A percentile compares a stretch with the other conserved stretches of the same genome.
phyloP scores from a whole-genome alignment of 441 rosid species.

The Sinapis alba region DNA sequence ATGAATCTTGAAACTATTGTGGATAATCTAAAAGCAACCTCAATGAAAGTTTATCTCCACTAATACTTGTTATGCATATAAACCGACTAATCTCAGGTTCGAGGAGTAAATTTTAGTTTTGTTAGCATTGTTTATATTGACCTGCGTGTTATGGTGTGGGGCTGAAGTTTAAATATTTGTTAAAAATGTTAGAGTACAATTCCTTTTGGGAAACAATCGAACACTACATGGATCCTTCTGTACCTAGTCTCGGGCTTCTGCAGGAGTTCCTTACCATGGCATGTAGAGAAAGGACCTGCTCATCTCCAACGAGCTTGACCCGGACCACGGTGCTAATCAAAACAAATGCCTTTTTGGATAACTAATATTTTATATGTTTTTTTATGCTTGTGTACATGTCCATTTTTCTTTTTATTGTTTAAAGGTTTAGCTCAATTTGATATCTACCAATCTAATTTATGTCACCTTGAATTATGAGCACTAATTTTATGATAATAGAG shows the following conservation, averaged over 20 bases:
- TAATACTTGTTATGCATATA: neutral
- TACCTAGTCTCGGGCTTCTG: neutral
- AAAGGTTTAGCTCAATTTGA: neutral
- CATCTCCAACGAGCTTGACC: neutral
- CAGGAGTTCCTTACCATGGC: neutral
- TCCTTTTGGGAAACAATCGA: neutral
- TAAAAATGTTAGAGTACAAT: neutral
- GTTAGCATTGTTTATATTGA: neutral
- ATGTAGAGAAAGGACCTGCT: neutral
- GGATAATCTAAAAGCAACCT: no score
- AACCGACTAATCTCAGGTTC: neutral
- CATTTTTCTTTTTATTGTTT: neutral
- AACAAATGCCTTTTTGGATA: neutral
- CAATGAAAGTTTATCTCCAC: no score
- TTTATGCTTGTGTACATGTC: neutral
- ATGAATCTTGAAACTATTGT: no score
- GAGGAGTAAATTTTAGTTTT: neutral
- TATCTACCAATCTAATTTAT: neutral
- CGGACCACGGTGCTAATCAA: neutral
- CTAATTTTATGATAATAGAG: neutral
- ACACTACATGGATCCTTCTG: neutral
- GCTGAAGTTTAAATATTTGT: neutral
- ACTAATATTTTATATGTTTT: neutral
- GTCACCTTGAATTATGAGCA: constrained; percentile 1
- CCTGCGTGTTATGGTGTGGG: neutral